These are phyloP conservation scores for Dendrobium nobile DNA, from an alignment of 106 monocot species.

Conservation along the genomic window DNA sequence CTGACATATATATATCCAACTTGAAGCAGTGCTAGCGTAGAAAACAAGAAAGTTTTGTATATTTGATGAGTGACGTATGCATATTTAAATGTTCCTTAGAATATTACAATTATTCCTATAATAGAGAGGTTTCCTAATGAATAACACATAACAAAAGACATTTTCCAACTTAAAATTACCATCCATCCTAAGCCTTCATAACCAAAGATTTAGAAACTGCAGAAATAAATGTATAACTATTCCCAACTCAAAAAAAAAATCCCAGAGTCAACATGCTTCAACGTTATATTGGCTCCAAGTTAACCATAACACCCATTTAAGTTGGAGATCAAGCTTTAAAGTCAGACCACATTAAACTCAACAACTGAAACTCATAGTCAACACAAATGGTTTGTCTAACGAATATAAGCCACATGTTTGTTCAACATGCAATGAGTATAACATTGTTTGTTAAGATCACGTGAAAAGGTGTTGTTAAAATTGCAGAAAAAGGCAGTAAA, in stretches of 20 bases:
- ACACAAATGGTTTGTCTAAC: neutral
- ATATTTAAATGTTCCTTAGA: too few species aligned
- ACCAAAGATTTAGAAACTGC: neutral
- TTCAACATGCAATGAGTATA: neutral
- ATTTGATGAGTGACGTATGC: too few species aligned
- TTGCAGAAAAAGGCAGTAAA: neutral
- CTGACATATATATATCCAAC: neutral
- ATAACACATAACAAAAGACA: too few species aligned
- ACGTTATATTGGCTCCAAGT: too few species aligned
- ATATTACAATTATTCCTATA: too few species aligned
- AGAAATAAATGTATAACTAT: neutral
- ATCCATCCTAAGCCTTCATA: neutral
- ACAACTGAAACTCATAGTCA: neutral
- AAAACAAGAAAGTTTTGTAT: too few species aligned
- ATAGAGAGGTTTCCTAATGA: too few species aligned
- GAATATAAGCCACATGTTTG: neutral
- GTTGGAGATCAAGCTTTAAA: neutral
- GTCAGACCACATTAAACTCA: neutral
- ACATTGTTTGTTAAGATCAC: neutral
- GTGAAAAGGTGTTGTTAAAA: neutral
- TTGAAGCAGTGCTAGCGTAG: too few species aligned
- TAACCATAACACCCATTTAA: neutral
- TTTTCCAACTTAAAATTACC: neutral
- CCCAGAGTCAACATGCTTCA: neutral
- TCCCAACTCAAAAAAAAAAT: neutral